Evolutionary conservation across 345 rosid genomes (phyloP).

Genomic region (Moricandia arvensis): DNA sequence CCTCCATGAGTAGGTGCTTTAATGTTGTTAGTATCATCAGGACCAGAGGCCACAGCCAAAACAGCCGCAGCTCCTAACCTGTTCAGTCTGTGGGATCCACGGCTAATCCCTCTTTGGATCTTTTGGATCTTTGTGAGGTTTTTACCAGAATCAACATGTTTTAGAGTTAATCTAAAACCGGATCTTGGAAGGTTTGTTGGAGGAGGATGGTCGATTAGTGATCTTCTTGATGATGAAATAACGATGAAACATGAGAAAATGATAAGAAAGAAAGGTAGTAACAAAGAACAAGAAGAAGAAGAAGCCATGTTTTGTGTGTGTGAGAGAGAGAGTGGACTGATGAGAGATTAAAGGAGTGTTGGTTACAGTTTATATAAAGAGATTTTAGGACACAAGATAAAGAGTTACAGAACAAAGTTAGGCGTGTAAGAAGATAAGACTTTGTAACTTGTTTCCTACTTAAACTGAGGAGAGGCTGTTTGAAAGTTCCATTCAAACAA

Average conservation of each 20-base stretch:
- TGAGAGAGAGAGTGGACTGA: neutral
- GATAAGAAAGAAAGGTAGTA: slow-evolving; percentile 17
- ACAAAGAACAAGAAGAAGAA: slow-evolving; percentile 30
- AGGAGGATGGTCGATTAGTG: slow-evolving; percentile 27
- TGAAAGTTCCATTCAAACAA: slow-evolving; percentile 32
- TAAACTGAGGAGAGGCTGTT: slow-evolving; percentile 31
- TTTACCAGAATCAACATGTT: slow-evolving; percentile 67
- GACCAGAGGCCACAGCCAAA: slow-evolving; percentile 44
- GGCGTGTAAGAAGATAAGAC: slow-evolving; percentile 35
- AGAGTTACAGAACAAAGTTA: slow-evolving; percentile 20
- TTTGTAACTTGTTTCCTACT: slow-evolving; percentile 32
- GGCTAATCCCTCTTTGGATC: slow-evolving; percentile 61
- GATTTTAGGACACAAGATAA: slow-evolving; percentile 16
- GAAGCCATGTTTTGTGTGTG: slow-evolving; percentile 31
- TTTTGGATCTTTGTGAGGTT: slow-evolving; percentile 76
- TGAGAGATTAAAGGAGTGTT: slow-evolving; percentile 19
- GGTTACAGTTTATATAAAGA: slow-evolving; percentile 30
- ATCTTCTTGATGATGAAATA: slow-evolving; percentile 30
- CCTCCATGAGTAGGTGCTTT: slow-evolving; percentile 60
- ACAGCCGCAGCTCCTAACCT: slow-evolving; percentile 56
- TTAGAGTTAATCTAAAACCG: slow-evolving; percentile 50
- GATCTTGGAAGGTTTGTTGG: slow-evolving; percentile 23
- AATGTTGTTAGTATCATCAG: slow-evolving; percentile 30
- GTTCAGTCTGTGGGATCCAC: slow-evolving; percentile 55
- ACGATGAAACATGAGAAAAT: slow-evolving; percentile 17